These are phyloP conservation scores for Tylopilus sp. DNA, from an alignment of 1,284 basidiomycete genomes.

Conservation along the genomic window DNA sequence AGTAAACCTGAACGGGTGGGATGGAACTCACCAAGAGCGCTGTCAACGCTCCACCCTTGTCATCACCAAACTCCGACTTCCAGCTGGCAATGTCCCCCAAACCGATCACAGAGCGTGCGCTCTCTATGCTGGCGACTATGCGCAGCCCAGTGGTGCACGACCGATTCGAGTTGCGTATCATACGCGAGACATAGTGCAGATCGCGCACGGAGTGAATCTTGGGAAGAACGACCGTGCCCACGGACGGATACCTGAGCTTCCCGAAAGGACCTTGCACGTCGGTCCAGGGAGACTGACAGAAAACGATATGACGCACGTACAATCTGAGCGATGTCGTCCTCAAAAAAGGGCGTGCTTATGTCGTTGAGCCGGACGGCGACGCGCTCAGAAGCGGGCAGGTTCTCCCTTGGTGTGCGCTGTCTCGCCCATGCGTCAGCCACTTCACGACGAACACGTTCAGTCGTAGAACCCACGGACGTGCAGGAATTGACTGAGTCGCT, in stretches of 20 bases:
- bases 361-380: constrained; percentile 76
- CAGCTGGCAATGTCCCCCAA: constrained; percentile 62
- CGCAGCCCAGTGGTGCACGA: constrained; percentile 40
- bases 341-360: constrained; percentile 66
- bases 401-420: constrained; percentile 33
- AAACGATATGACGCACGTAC: constrained; percentile 39
- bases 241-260: constrained; percentile 43
- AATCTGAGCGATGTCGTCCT: constrained; percentile 62
- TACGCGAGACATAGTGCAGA: constrained; percentile 56
- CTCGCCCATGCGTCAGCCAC: constrained; percentile 2
- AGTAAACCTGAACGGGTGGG: constrained; percentile 33
- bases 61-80: constrained; percentile 43
- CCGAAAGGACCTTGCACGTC: constrained; percentile 18
- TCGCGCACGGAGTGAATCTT: constrained; percentile 71
- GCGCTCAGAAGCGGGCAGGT: constrained; percentile 44
- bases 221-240: constrained; percentile 68
- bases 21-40: constrained; percentile 47
- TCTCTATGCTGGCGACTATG: constrained; percentile 77
- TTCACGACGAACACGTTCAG: constrained; percentile 1
- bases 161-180: constrained; percentile 35
- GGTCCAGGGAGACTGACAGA: not conserved
- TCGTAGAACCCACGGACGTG: constrained; percentile 38
- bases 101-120: constrained; percentile 60
- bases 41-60: constrained; percentile 45
- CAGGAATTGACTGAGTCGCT: constrained; percentile 55